These are phyloP conservation scores for Oryza rufipogon DNA, from an alignment of 176 grass and related monocot genomes.

Conservation along the genomic window DNA sequence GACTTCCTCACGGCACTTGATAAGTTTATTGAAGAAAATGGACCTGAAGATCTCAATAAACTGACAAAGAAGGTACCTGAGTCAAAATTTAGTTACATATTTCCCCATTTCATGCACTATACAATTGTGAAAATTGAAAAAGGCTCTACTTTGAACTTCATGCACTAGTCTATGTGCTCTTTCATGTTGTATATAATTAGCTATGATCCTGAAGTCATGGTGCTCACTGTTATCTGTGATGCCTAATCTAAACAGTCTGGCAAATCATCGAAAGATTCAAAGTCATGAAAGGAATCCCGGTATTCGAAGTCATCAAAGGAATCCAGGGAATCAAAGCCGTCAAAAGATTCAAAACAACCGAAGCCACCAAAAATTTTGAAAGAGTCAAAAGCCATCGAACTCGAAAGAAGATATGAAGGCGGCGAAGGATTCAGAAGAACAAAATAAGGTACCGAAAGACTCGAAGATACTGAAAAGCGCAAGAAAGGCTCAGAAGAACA, in stretches of 20 bases:
- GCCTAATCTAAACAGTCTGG: no score
- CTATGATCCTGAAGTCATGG: background rate
- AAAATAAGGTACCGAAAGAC: conserved; percentile 19
- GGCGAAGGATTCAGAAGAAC: background rate
- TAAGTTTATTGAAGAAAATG: conserved; percentile 76
- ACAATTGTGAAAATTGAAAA: background rate
- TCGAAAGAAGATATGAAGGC: conserved; percentile 18
- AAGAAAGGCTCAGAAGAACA: conserved; percentile 32
- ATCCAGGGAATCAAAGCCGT: conserved; percentile 30
- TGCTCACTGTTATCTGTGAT: background rate
- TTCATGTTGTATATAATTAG: background rate
- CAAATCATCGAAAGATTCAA: no score
- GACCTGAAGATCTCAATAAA: conserved; percentile 63
- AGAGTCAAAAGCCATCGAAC: conserved; percentile 1
- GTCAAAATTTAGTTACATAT: background rate
- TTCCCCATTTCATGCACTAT: background rate
- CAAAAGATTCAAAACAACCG: conserved; percentile 34
- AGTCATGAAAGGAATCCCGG: no score
- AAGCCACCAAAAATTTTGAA: conserved; percentile 40
- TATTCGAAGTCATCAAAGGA: conserved; percentile 7
- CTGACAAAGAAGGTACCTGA: conserved; percentile 55
- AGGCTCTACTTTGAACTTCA: background rate
- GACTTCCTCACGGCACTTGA: conserved; percentile 59
- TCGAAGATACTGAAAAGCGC: conserved; percentile 38
- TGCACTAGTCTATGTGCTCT: background rate